These are phyloP conservation scores for Phytophthora quininea DNA, from an alignment of 352 stramenopile genomes.

Conservation along the genomic window DNA sequence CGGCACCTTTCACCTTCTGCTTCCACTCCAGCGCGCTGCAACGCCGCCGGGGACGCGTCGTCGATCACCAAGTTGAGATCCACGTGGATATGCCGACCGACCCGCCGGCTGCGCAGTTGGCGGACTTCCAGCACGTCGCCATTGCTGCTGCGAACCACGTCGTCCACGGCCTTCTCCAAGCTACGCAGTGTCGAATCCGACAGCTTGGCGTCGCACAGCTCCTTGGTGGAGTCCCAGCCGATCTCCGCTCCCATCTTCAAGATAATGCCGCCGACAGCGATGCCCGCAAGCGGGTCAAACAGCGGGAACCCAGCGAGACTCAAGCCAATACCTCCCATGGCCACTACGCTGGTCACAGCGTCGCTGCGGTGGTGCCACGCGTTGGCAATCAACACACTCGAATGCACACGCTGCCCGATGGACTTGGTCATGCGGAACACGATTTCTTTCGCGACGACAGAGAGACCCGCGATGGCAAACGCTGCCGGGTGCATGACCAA, in stretches of 20 bases:
- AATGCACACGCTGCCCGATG: constrained; percentile 91
- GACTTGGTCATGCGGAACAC: constrained; percentile 92
- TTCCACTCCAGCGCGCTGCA: constrained; percentile 65
- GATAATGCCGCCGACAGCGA: constrained; percentile 77
- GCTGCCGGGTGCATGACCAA: constrained; percentile 66
- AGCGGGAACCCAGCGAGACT: constrained; percentile 65
- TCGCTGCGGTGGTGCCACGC: constrained; percentile 94
- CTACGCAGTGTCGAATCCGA: constrained; percentile 40
- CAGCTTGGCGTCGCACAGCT: constrained; percentile 71
- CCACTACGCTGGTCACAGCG: constrained; percentile 81
- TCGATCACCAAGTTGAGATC: constrained; percentile 65
- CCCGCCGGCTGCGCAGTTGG: constrained; percentile 60
- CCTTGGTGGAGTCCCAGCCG: constrained; percentile 58
- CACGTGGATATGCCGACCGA: constrained; percentile 64
- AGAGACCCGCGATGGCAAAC: constrained; percentile 84
- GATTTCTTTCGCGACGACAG: constrained; percentile 91
- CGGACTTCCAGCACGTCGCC: constrained; percentile 51
- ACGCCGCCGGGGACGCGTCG: constrained; percentile 20
- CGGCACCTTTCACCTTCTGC: constrained; percentile 52
- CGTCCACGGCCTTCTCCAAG: constrained; percentile 41
- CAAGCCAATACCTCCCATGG: constrained; percentile 66
- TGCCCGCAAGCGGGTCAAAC: constrained; percentile 72
- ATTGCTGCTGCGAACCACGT: constrained; percentile 46
- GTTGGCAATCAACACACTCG: constrained; percentile 94
- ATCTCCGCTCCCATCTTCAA: constrained; percentile 81